phyloP scores from a whole-genome alignment of 2,329 filamentous ascomycete species.

The Aspergillus neoniger region DNA sequence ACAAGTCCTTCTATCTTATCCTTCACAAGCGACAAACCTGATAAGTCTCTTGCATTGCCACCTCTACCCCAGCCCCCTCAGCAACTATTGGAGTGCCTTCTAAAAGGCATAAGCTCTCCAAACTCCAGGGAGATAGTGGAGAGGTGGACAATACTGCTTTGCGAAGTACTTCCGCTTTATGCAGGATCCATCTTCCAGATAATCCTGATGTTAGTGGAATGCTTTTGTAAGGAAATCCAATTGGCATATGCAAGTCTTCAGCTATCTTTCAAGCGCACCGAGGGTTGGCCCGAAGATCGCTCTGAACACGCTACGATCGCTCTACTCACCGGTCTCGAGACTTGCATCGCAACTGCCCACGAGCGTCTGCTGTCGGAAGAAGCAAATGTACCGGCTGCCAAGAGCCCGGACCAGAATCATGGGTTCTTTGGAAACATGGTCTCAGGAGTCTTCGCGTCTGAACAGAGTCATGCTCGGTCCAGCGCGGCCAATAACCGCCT shows the following conservation, averaged over 20 bases:
- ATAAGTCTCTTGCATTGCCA: slow-evolving; percentile 38
- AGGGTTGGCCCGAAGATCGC: slow-evolving; percentile 44
- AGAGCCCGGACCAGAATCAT: slow-evolving; percentile 79
- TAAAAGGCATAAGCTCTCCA: slow-evolving; percentile 74
- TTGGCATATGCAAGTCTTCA: slow-evolving; percentile 72
- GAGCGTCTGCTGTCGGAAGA: slow-evolving; percentile 79
- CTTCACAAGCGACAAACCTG: slow-evolving; percentile 47
- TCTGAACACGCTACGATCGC: slow-evolving; percentile 67
- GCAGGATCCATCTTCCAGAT: slow-evolving; percentile 84
- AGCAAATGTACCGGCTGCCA: slow-evolving; percentile 65
- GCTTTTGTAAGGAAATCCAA: slow-evolving; percentile 77
- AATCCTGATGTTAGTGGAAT: slow-evolving; percentile 86
- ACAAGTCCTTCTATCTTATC: slow-evolving; percentile 48
- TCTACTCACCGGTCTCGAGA: slow-evolving; percentile 90
- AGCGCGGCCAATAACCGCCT: slow-evolving; percentile 89
- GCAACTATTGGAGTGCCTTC: slow-evolving; percentile 75
- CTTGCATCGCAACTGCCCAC: slow-evolving; percentile 83
- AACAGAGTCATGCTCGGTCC: slow-evolving; percentile 73
- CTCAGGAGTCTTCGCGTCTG: slow-evolving; percentile 82
- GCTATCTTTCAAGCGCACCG: slow-evolving; percentile 44
- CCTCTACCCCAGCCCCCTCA: slow-evolving; percentile 55
- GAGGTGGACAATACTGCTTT: slow-evolving; percentile 86
- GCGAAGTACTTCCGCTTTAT: slow-evolving; percentile 81
- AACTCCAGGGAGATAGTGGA: slow-evolving; percentile 78
- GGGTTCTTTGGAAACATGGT: slow-evolving; percentile 95